Conservation (phyloP, 2,329 filamentous ascomycete genomes). For the Pseudofabraea citricarpa region DNA sequence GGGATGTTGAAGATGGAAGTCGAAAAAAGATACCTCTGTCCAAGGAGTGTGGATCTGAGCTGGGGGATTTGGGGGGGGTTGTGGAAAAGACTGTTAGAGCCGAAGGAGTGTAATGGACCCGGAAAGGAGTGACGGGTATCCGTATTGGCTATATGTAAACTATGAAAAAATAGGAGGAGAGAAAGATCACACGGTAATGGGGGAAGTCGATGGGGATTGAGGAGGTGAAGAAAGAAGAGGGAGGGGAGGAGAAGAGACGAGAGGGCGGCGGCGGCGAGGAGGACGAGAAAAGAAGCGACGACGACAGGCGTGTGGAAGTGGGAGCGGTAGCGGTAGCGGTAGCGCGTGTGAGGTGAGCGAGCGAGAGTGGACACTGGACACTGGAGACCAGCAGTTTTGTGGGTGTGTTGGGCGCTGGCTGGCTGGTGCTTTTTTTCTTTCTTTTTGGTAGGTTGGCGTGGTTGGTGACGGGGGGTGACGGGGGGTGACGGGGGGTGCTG, state of each 20-base stretch:
- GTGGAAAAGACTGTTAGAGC: constrained; percentile 15
- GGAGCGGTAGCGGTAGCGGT: too few relatives aligned
- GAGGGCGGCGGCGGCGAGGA: neutral
- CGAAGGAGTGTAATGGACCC: constrained; percentile 37
- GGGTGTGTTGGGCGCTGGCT: too few relatives aligned
- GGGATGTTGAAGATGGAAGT: constrained; percentile 7
- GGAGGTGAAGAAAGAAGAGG: constrained; percentile 11
- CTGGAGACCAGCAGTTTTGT: too few relatives aligned
- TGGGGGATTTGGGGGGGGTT: constrained; percentile 13
- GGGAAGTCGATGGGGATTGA: constrained; percentile 8
- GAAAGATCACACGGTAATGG: constrained; percentile 17
- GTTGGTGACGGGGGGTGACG: too few relatives aligned
- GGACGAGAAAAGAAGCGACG: too few relatives aligned
- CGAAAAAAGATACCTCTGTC: constrained; percentile 11
- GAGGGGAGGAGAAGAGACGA: constrained; percentile 7
- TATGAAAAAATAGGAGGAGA: constrained; percentile 25
- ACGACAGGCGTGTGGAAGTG: too few relatives aligned
- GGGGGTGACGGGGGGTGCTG: too few relatives aligned
- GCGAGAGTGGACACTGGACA: too few relatives aligned
- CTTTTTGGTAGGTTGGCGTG: too few relatives aligned
- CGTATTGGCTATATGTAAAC: constrained; percentile 24
- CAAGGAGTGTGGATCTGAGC: constrained; percentile 15
- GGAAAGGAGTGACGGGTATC: constrained; percentile 48
- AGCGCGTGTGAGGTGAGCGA: too few relatives aligned
- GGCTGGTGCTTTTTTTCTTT: too few relatives aligned